phyloP scores from a whole-genome alignment of 768 basidiomycete species.

The Suillus weaverae region DNA sequence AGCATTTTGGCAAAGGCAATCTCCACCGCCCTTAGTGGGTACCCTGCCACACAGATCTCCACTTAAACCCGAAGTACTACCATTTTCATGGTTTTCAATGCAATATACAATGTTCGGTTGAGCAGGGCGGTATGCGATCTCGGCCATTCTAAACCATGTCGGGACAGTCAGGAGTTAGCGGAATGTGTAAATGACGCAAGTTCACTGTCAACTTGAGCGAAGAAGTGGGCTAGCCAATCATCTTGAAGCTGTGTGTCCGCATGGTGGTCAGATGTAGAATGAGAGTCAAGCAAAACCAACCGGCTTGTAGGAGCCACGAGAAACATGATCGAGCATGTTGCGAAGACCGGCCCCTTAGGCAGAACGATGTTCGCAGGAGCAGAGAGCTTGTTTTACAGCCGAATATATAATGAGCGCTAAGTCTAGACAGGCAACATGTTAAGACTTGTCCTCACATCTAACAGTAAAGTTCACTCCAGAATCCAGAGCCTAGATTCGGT shows the following conservation, averaged over 20 bases:
- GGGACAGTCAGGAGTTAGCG: not conserved
- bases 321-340: not conserved
- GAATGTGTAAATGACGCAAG: not conserved
- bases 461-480: not conserved
- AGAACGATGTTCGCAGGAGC: not conserved
- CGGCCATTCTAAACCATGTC: not conserved
- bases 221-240: not conserved
- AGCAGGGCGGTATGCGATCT: not conserved
- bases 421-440: not conserved
- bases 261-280: not conserved
- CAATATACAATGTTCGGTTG: not conserved
- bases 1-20: conserved; percentile 55
- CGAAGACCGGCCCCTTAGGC: not conserved
- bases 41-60: conserved; percentile 14
- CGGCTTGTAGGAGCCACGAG: not conserved
- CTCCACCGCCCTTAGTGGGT: conserved; percentile 43
- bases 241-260: not conserved
- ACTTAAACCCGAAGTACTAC: conserved; percentile 2
- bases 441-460: not conserved
- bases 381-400: not conserved
- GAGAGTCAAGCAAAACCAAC: not conserved
- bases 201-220: not conserved
- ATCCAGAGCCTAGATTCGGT: no score
- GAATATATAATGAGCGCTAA: not conserved
- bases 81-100: not conserved